Conservation (phyloP, 495 filamentous ascomycete genomes). For the Penicillium argentinense region DNA sequence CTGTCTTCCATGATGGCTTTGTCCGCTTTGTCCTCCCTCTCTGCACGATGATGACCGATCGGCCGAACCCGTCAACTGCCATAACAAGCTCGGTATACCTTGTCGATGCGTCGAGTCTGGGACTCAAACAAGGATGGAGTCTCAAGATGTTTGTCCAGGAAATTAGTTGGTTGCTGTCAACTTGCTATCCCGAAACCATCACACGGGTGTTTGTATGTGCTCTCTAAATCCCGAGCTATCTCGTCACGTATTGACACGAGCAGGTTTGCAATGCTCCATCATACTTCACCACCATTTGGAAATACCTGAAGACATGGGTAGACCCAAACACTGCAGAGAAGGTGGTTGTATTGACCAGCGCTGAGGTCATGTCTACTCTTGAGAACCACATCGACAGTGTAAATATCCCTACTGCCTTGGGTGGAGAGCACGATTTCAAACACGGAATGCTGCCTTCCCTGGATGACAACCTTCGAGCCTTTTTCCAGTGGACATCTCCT, state of each 20-base stretch:
- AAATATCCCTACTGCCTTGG: conserved; percentile 24
- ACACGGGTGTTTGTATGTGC: conserved; percentile 28
- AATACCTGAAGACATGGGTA: conserved; percentile 24
- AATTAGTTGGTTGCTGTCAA: conserved; percentile 27
- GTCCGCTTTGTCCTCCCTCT: conserved; percentile 33
- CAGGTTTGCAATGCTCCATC: conserved; percentile 31
- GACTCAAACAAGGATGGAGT: conserved; percentile 29
- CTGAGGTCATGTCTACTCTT: conserved; percentile 19
- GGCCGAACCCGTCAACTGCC: conserved; percentile 6
- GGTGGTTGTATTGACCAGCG: conserved; percentile 14
- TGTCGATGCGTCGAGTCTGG: conserved; percentile 24
- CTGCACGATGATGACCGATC: conserved; percentile 22
- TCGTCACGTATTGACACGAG: no score
- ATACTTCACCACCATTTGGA: conserved; percentile 29
- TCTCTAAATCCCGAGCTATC: no score
- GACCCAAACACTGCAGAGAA: conserved; percentile 31
- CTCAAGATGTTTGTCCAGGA: conserved; percentile 23
- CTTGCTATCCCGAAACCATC: conserved; percentile 35
- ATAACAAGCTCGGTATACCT: conserved; percentile 25
- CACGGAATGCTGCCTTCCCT: conserved; percentile 28
- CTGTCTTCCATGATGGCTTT: conserved; percentile 24
- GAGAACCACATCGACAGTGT: conserved; percentile 19
- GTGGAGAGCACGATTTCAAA: conserved; percentile 20
- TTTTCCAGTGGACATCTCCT: conserved; percentile 8
- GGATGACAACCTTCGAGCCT: conserved; percentile 13